Conservation (phyloP, 2,329 filamentous ascomycete species). For the Emmonsia crescens region DNA sequence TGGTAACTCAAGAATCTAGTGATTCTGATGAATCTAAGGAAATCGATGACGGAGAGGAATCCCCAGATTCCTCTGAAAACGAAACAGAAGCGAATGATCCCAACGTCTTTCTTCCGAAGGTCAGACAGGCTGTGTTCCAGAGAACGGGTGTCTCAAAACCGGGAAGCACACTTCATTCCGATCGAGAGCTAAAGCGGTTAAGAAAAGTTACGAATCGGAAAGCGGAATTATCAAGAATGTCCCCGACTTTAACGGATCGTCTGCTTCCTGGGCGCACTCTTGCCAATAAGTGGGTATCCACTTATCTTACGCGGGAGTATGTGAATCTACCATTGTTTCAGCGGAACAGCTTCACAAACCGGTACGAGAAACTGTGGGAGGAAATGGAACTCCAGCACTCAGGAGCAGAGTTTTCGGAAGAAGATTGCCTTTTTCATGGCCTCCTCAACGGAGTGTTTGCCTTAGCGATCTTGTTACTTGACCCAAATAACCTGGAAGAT, state of each 20-base stretch:
- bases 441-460: conserved; percentile 16
- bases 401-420: neutral
- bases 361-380: conserved; percentile 8
- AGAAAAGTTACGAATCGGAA: conserved; percentile 3
- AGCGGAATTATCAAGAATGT: neutral
- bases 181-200: conserved; percentile 8
- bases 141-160: conserved; percentile 12
- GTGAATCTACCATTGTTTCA: conserved; percentile 19
- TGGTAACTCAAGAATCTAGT: neutral
- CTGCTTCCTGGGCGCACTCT: conserved; percentile 10
- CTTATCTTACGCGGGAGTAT: conserved; percentile 18
- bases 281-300: conserved; percentile 13
- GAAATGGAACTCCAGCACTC: neutral
- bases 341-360: conserved; percentile 12
- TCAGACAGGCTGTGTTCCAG: conserved; percentile 11
- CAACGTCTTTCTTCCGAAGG: neutral
- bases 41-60: neutral
- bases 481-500: conserved; percentile 6
- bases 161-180: conserved; percentile 4
- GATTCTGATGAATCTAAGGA: neutral
- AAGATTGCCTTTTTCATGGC: conserved; percentile 11
- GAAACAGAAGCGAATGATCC: neutral
- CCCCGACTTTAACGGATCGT: conserved; percentile 1
- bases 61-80: neutral
- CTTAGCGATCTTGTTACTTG: conserved; percentile 11